These are phyloP conservation scores for Arbutus unedo DNA, from an alignment of 148 eudicot species.

Conservation along the genomic window DNA sequence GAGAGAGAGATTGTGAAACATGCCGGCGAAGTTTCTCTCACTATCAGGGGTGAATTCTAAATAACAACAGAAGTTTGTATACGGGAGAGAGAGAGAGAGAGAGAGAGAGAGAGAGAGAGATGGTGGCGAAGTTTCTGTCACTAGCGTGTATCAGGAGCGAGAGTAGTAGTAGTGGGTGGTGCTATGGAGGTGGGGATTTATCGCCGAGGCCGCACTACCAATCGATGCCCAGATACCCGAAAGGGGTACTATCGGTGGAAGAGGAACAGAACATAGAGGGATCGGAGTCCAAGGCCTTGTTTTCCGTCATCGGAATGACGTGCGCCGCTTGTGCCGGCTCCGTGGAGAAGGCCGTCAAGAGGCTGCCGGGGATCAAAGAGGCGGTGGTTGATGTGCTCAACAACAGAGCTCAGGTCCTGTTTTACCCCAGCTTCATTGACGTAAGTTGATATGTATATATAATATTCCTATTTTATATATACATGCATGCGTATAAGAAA, in stretches of 20 bases:
- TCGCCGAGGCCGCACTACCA: conserved; percentile 71
- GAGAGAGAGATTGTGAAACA: too few relatives aligned
- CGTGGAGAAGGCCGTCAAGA: conserved; percentile 79
- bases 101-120: background rate
- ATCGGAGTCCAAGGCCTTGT: conserved; percentile 49
- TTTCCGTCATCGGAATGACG: conserved; percentile 71
- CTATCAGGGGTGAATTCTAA: background rate
- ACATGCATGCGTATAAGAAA: too few relatives aligned
- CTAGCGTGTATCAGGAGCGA: conserved; percentile 40
- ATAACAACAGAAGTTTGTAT: too few relatives aligned
- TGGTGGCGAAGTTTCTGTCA: conserved; percentile 44
- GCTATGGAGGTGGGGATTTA: conserved; percentile 15
- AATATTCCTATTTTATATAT: too few relatives aligned
- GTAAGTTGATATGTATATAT: conserved; percentile 31
- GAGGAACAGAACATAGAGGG: conserved; percentile 30
- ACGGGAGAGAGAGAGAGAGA: too few relatives aligned
- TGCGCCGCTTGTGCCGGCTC: conserved; percentile 91
- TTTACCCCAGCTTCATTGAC: conserved; percentile 54
- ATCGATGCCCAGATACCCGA: conserved; percentile 76
- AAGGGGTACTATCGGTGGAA: conserved; percentile 37
- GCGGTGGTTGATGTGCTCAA: conserved; percentile 72
- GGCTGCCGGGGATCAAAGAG: conserved; percentile 68
- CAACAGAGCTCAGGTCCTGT: conserved; percentile 60
- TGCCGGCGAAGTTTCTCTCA: background rate
- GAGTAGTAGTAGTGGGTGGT: background rate